These are phyloP conservation scores for Zymoseptoria pseudotritici DNA, from an alignment of 2,329 filamentous ascomycete genomes.

Conservation along the genomic window DNA sequence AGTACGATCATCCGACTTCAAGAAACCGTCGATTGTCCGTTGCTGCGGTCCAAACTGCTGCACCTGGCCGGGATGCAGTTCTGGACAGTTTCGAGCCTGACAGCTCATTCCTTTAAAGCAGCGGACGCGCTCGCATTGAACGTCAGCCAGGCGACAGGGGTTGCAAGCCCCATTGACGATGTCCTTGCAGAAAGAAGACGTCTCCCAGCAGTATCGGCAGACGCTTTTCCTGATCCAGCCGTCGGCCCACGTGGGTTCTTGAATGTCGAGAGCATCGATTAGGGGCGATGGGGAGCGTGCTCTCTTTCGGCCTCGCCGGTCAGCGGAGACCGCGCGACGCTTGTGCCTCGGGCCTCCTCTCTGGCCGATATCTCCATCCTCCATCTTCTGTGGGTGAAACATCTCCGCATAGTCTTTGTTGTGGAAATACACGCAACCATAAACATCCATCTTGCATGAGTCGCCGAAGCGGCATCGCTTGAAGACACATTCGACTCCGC, in stretches of 20 bases:
- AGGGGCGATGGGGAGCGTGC: neutral
- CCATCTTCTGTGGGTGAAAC: neutral
- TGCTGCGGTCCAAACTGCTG: too few species aligned
- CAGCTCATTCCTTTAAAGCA: neutral
- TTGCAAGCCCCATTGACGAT: neutral
- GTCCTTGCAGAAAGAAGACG: neutral
- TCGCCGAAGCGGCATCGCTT: neutral
- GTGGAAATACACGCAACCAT: neutral
- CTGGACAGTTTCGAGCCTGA: too few species aligned
- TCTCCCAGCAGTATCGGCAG: neutral
- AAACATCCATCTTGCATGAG: neutral
- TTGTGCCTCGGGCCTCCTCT: neutral
- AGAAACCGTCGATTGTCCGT: neutral
- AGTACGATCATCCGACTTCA: neutral
- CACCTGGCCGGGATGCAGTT: too few species aligned
- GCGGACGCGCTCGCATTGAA: neutral
- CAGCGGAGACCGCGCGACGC: neutral
- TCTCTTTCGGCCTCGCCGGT: neutral
- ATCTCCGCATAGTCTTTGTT: neutral
- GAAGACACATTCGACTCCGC: neutral
- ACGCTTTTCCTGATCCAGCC: neutral
- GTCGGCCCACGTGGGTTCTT: neutral
- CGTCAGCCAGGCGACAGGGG: neutral
- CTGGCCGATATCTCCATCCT: neutral
- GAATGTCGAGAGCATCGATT: neutral